Base-by-base conservation (phyloP, 257 asterid genomes). In the Nicotiana undulata region DNA sequence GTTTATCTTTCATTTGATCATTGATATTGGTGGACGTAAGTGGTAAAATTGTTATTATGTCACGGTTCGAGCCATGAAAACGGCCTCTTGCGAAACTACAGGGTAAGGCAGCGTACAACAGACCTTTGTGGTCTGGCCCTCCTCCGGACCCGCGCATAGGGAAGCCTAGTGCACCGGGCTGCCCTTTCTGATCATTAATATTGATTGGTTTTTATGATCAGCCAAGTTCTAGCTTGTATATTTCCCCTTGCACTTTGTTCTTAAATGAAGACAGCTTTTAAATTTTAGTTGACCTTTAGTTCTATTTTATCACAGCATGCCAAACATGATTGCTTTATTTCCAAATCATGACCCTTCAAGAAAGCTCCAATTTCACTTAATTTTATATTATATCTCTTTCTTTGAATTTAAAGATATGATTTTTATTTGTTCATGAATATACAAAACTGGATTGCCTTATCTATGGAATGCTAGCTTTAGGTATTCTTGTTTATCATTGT, bases 381-480 rank as follows among this genome's bases (percentile, higher is more conserved):
- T 68, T 34, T 32, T 17, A 9, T 22, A 60, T 0, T 22, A 22
- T 22, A 10, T 60, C 16, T 60, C 16, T 61, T 61, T 61, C 9
- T 68, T 56, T 68, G 76, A 68, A 68, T 68, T 46, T 72, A 65
- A 65, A 51, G 20, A 64, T 20, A 18, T 79, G 0, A 2, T 20
- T 51, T 49, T 51, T 61, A 12, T 64, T 76, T 31, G 70, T 32
- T 17, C 37, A 13, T 68, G n/a, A 13, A 11, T 63, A 16, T 56
- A 40, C 8, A 74, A 49, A 49, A 37, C 31, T 49, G 31, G 58
- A 18, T 64, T 65, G 77, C 58, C 70, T n/a, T 79, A 74, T 80
- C 53, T 64, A 61, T 53, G 29, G n/a, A 80, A 53, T 77, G 75
- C n/a, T n/a, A n/a, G n/a, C 51, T 76, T 63, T 64, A 81, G 82